Evolutionary conservation across 106 monocot genomes (phyloP).

Genomic region (Phalaenopsis equestris): DNA sequence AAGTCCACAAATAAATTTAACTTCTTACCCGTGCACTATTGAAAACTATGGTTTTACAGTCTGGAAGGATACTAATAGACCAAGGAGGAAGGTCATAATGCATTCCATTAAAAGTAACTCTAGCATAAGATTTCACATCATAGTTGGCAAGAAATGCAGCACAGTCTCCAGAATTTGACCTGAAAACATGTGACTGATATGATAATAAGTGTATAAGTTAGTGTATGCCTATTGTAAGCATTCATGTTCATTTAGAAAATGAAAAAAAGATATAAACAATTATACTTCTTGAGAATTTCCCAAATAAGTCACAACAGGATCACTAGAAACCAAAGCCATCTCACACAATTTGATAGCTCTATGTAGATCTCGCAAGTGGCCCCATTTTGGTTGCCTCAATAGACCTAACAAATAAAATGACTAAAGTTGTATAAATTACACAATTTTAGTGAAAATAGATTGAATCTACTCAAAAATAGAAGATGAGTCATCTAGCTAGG

Average conservation of each 20-base stretch:
- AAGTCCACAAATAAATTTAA: not conserved
- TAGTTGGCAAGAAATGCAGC: constrained; percentile 90
- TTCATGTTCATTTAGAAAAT: not conserved
- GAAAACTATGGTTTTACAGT: constrained; percentile 78
- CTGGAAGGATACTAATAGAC: constrained; percentile 97
- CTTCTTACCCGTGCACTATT: constrained; percentile 84
- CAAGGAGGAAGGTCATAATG: constrained; percentile 91
- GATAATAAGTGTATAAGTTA: constrained; percentile 8
- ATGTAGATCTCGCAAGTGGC: constrained; percentile 90
- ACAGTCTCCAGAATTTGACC: constrained; percentile 59
- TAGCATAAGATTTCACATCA: constrained; percentile 43
- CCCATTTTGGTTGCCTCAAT: constrained; percentile 90
- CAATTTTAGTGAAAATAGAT: not conserved
- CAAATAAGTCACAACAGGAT: constrained; percentile 61
- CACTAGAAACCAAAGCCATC: constrained; percentile 59
- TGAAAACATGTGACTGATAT: constrained; percentile 59
- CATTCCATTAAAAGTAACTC: constrained; percentile 70
- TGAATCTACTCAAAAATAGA: not conserved
- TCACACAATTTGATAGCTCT: constrained; percentile 86
- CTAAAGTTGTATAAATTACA: not conserved
- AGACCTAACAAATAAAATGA: constrained; percentile 37
- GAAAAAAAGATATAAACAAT: not conserved
- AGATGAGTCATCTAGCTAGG: no score
- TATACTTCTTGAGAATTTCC: constrained; percentile 68
- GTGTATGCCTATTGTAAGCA: not conserved